phyloP scores from a whole-genome alignment of 2,329 filamentous ascomycete species.

The Diaporthe sp. region DNA sequence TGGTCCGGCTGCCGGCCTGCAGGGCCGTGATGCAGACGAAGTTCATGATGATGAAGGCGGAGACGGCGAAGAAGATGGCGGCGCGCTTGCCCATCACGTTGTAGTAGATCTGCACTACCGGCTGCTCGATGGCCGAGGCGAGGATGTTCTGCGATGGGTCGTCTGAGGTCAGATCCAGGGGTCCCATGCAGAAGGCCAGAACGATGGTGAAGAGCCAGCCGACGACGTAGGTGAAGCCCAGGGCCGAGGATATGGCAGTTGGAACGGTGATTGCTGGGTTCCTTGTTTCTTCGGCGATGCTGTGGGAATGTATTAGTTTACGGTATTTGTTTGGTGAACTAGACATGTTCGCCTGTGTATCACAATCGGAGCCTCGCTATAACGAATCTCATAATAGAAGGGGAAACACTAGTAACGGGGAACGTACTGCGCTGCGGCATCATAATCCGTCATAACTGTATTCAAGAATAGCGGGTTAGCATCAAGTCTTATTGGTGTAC shows the following conservation, averaged over 20 bases:
- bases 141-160: slow-evolving; percentile 60
- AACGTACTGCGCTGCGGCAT: slow-evolving; percentile 40
- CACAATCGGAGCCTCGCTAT: not conserved
- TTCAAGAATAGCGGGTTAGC: not conserved
- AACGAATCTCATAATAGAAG: not conserved
- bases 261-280: slow-evolving; percentile 56
- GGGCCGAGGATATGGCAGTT: slow-evolving; percentile 68
- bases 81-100: slow-evolving; percentile 68
- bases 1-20: slow-evolving; percentile 65
- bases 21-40: slow-evolving; percentile 72
- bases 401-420: no score
- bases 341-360: no score
- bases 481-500: no score
- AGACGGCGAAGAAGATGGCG: slow-evolving; percentile 68
- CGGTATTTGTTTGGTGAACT: accelerated
- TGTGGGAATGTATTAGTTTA: not conserved
- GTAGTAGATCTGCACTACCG: slow-evolving; percentile 70
- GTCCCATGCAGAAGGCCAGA: slow-evolving; percentile 69
- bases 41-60: slow-evolving; percentile 70
- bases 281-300: slow-evolving; percentile 63
- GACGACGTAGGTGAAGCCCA: slow-evolving; percentile 68
- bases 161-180: slow-evolving; percentile 38
- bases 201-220: slow-evolving; percentile 72
- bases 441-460: slow-evolving; percentile 41
- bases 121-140: slow-evolving; percentile 61